Conservation (phyloP, 2,329 filamentous ascomycete genomes). For the Diaporthe australafricana region DNA sequence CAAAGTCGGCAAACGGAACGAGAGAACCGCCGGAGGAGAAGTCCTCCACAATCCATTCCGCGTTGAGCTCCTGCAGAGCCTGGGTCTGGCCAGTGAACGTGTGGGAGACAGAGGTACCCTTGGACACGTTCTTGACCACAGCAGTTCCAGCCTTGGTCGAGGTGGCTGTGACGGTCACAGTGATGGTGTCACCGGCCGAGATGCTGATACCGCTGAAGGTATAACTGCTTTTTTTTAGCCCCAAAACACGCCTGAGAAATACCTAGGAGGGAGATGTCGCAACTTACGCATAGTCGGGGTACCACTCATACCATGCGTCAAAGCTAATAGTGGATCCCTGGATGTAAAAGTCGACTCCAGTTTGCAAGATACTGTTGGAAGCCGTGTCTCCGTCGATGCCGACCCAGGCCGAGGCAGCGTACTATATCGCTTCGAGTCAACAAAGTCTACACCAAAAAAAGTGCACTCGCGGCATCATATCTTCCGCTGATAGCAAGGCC, state of each 20-base stretch:
- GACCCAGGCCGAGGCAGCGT: conserved; percentile 67
- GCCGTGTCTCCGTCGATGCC: conserved; percentile 72
- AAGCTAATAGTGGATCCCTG: conserved; percentile 54
- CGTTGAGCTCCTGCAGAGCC: conserved; percentile 65
- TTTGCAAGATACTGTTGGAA: conserved; percentile 63
- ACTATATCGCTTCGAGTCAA: conserved; percentile 40
- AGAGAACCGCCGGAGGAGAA: conserved; percentile 53
- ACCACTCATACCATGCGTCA: conserved; percentile 73
- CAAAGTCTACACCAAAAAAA: too few species aligned
- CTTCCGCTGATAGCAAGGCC: neutral
- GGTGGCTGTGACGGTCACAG: conserved; percentile 49
- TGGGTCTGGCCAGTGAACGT: conserved; percentile 57
- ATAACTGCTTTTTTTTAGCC: conserved; percentile 31
- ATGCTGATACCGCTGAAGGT: conserved; percentile 41
- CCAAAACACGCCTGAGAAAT: neutral
- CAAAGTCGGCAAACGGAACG: conserved; percentile 60
- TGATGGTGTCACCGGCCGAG: conserved; percentile 40
- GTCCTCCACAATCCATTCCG: conserved; percentile 74
- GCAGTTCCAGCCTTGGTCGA: conserved; percentile 57
- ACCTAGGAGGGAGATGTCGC: neutral
- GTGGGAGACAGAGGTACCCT: conserved; percentile 62
- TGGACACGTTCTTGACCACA: conserved; percentile 59
- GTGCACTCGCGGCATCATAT: too few species aligned
- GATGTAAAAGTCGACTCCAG: conserved; percentile 66
- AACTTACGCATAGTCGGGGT: conserved; percentile 60